Conservation (phyloP, 2,329 filamentous ascomycete species). For the Cladosporium oxysporum region DNA sequence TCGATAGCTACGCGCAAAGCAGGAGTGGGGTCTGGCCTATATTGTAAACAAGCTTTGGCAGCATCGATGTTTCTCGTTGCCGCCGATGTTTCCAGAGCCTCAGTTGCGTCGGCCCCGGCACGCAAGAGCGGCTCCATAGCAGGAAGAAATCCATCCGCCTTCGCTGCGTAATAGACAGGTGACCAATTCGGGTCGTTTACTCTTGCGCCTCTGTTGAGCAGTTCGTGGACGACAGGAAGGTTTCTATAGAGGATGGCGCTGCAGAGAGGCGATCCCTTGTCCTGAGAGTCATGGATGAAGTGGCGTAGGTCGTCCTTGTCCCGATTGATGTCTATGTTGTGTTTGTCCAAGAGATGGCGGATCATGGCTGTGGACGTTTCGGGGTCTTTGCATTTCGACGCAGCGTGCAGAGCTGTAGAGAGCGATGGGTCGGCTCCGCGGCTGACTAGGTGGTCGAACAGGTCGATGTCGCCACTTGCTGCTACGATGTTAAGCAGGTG, state of each 20-base stretch:
- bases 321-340: conserved; percentile 22
- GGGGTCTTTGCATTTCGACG: conserved; percentile 17
- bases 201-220: conserved; percentile 21
- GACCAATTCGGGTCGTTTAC: background rate
- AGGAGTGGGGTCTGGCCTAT: conserved; percentile 6
- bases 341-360: conserved; percentile 20
- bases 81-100: conserved; percentile 14
- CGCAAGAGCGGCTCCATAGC: conserved; percentile 19
- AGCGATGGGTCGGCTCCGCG: conserved; percentile 19
- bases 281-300: conserved; percentile 2
- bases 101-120: conserved; percentile 16
- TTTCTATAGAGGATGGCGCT: conserved; percentile 21
- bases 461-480: conserved; percentile 22
- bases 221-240: conserved; percentile 19
- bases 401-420: conserved; percentile 21
- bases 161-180: conserved; percentile 3
- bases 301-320: conserved; percentile 21
- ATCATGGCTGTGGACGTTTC: conserved; percentile 20
- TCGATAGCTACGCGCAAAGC: conserved; percentile 4
- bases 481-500: conserved; percentile 23
- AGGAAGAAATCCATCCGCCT: conserved; percentile 15
- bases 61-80: conserved; percentile 4
- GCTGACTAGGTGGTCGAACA: conserved; percentile 22
- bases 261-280: conserved; percentile 22
- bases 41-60: conserved; percentile 15